Evolutionary conservation across 305 asterid genomes (phyloP).

Genomic region (Plantago coronopus): DNA sequence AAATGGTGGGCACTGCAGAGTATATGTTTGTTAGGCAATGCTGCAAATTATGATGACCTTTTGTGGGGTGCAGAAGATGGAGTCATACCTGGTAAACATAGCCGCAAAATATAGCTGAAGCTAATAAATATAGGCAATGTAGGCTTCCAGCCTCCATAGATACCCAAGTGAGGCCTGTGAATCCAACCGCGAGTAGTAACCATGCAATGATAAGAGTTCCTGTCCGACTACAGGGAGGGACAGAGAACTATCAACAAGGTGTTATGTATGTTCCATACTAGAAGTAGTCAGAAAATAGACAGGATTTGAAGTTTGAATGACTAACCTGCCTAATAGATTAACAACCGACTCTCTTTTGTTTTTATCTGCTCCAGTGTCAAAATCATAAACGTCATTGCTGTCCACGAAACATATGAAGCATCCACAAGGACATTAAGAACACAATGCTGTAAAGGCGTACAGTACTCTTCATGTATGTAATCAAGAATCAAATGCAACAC

Average conservation of each 20-base stretch:
- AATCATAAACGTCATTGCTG: slow-evolving; percentile 97
- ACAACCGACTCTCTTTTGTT: slow-evolving; percentile 97
- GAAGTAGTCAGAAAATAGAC: background rate
- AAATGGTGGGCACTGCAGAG: slow-evolving; percentile 85
- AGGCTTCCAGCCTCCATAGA: slow-evolving; percentile 63
- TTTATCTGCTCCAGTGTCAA: slow-evolving; percentile 90
- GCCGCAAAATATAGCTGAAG: slow-evolving; percentile 76
- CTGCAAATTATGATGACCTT: too few species aligned
- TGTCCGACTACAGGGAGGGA: slow-evolving; percentile 55
- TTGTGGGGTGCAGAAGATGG: too few species aligned
- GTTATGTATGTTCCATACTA: slow-evolving; percentile 14
- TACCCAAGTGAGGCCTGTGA: slow-evolving; percentile 61
- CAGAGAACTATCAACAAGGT: slow-evolving; percentile 19
- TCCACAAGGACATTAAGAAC: slow-evolving; percentile 14
- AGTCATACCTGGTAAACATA: slow-evolving; percentile 70
- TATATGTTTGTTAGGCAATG: background rate
- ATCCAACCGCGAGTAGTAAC: slow-evolving; percentile 62
- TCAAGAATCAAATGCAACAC: background rate
- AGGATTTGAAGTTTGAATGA: too few species aligned
- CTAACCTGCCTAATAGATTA: slow-evolving; percentile 69
- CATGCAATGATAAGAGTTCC: slow-evolving; percentile 61
- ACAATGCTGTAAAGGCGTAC: background rate
- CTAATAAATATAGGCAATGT: slow-evolving; percentile 51
- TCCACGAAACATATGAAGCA: slow-evolving; percentile 28
- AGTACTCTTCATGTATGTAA: background rate